Evolutionary conservation across 345 rosid species (phyloP), one percentile per base, ranked within the genome.

Genomic region (Arabidopsis arenosa): DNA sequence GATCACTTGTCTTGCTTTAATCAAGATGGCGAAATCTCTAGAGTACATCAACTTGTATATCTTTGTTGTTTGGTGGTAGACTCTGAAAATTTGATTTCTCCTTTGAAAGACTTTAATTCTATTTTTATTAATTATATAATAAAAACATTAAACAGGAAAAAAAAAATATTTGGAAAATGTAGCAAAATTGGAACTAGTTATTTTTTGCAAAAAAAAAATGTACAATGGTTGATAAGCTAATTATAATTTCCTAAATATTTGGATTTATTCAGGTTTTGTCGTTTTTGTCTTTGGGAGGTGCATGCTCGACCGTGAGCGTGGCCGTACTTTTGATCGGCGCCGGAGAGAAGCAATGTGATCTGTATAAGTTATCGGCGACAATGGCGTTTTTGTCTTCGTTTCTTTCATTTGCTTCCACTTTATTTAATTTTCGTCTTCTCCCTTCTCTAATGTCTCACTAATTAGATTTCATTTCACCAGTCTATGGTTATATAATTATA

Each of bases 381-480:
- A 86, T 86, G 84, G 90, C 90, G 11, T 84, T 90, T 79, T 57
- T 87, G 85, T 83, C 90, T 73, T 87, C 87, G 77, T 79, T 86
- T 70, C 80, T 90, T 36, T 81, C 87, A 1, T 85, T 83, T 28
- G 78, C 84, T 72, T 87, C 89, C 0, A 70, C 82, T 68, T 85
- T 90, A 70, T 87, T 85, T 82, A 88, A 90, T 74, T 86, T 85
- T 28, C 84, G 87, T 87, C 83, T 81, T 30, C 83, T 88, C 14
- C 87, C 96, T 49, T 80, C 85, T 44, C 13, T 85, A 63, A 30
- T 66, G 4, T 56, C 66, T 47, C 10, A 15, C 32, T 75, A 63
- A 49, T 35, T 47, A 63, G 1, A 63, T 35, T 53, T 53, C 15
- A 11, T 36, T 62, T 54, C 41, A 32, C 32, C 13, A 56, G 21